A percentile compares a stretch with the other conserved stretches of the same genome.
Evolutionary conservation across 2,329 filamentous ascomycete genomes (phyloP).

Genomic region (Botryotinia convoluta): DNA sequence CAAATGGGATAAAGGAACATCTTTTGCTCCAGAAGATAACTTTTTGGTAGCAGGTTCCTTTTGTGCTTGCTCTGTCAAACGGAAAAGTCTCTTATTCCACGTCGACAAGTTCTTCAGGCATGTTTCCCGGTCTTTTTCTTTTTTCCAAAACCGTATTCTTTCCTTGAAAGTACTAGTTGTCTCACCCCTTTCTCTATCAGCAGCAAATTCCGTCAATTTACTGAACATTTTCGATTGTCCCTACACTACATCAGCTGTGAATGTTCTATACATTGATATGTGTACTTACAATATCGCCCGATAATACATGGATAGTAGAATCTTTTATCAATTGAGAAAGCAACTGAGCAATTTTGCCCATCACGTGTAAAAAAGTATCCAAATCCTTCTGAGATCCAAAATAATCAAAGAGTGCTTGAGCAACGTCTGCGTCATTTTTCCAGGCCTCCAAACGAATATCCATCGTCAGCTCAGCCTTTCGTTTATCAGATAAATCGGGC

Average conservation of each 20-base stretch:
- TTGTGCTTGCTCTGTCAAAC: slow-evolving; percentile 1
- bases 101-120: slow-evolving; percentile 4
- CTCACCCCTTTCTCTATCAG: neutral
- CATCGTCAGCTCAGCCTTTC: slow-evolving; percentile 3
- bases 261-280: neutral
- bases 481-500: neutral
- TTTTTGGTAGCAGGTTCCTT: neutral
- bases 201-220: neutral
- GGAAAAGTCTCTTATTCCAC: slow-evolving; percentile 8
- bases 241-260: neutral
- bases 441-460: slow-evolving; percentile 3
- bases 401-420: slow-evolving; percentile 8
- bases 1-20: neutral
- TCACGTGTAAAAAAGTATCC: neutral
- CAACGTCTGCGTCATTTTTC: neutral
- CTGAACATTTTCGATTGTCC: neutral
- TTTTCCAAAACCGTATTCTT: slow-evolving; percentile 14
- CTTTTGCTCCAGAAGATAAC: neutral
- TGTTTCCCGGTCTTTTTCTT: neutral
- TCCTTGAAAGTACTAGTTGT: neutral
- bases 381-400: slow-evolving; percentile 1
- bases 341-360: slow-evolving; percentile 10
- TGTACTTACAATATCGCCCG: neutral
- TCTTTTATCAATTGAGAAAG: slow-evolving; percentile 9
- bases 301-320: neutral